These are phyloP conservation scores for Cryptococcus depauperatus DNA, from an alignment of 1,284 basidiomycete species.

Conservation along the genomic window DNA sequence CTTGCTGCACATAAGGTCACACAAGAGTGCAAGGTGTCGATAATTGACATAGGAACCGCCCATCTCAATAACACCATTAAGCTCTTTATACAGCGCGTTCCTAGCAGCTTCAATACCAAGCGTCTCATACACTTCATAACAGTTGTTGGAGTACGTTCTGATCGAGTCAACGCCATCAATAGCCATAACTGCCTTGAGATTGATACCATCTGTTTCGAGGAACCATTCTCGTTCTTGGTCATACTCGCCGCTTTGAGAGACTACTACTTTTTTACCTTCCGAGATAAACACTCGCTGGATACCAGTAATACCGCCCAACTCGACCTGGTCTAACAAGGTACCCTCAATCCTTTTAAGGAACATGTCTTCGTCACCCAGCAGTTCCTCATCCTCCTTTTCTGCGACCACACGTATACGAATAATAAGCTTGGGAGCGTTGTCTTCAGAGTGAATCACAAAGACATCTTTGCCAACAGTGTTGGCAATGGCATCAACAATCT, in stretches of 20 bases:
- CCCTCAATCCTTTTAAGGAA: conserved; percentile 94
- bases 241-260: conserved; percentile 53
- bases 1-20: conserved; percentile 97
- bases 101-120: conserved; percentile 97
- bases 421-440: conserved; percentile 94
- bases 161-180: conserved; percentile 89
- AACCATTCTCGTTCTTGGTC: conserved; percentile 76
- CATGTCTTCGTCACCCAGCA: conserved; percentile 82
- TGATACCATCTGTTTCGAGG: conserved; percentile 93
- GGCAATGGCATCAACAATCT: conserved; percentile 87
- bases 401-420: conserved; percentile 93
- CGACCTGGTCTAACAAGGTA: conserved; percentile 94
- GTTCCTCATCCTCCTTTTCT: conserved; percentile 77
- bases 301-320: conserved; percentile 81
- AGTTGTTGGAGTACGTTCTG: conserved; percentile 94
- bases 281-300: conserved; percentile 92
- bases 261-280: conserved; percentile 68
- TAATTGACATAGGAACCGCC: conserved; percentile 99
- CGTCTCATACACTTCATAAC: conserved; percentile 91
- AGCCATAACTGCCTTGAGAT: conserved; percentile 86
- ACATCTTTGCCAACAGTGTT: conserved; percentile 93
- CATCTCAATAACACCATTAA: conserved; percentile 92
- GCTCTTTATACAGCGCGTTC: conserved; percentile 83
- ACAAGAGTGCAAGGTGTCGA: conserved; percentile 87
- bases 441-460: conserved; percentile 98